Percentiles rank a stretch among this genome's conserved stretches.
Evolutionary conservation across 768 basidiomycete genomes (phyloP).

Genomic region (Solioccasus polychromus): DNA sequence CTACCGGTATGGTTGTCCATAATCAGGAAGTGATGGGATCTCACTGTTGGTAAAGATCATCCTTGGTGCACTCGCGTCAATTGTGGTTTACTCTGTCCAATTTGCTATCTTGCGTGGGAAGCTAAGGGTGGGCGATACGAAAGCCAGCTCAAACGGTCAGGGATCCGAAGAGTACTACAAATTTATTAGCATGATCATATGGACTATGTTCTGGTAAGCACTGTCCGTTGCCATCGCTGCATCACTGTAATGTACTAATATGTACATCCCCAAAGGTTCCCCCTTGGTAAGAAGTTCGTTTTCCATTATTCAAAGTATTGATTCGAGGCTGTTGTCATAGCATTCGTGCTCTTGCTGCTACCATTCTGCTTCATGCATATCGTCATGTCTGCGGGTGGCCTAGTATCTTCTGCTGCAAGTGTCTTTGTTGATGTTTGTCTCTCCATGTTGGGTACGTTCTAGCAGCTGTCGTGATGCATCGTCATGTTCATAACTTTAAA

Average conservation of each 20-base stretch:
- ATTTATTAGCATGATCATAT: slow-evolving; percentile 59
- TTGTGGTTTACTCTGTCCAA: slow-evolving; percentile 55
- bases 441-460: slow-evolving; percentile 51
- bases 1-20: slow-evolving; percentile 49
- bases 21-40: background rate
- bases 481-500: slow-evolving; percentile 25
- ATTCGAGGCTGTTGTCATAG: slow-evolving; percentile 33
- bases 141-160: slow-evolving; percentile 45
- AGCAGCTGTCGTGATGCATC: background rate
- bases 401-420: slow-evolving; percentile 43
- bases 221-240: background rate
- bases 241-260: slow-evolving; percentile 5
- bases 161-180: slow-evolving; percentile 50
- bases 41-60: slow-evolving; percentile 46
- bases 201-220: slow-evolving; percentile 68
- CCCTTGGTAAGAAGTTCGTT: slow-evolving; percentile 43
- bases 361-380: slow-evolving; percentile 56
- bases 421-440: slow-evolving; percentile 52
- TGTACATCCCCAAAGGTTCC: slow-evolving; percentile 48
- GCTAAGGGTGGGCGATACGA: slow-evolving; percentile 46
- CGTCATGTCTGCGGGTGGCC: slow-evolving; percentile 45
- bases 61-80: slow-evolving; percentile 52
- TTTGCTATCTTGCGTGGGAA: slow-evolving; percentile 63
- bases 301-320: background rate
- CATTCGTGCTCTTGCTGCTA: slow-evolving; percentile 55